Conservation (phyloP, 192 early-diverging fungal genomes). For the Chytriomyces confervae region DNA sequence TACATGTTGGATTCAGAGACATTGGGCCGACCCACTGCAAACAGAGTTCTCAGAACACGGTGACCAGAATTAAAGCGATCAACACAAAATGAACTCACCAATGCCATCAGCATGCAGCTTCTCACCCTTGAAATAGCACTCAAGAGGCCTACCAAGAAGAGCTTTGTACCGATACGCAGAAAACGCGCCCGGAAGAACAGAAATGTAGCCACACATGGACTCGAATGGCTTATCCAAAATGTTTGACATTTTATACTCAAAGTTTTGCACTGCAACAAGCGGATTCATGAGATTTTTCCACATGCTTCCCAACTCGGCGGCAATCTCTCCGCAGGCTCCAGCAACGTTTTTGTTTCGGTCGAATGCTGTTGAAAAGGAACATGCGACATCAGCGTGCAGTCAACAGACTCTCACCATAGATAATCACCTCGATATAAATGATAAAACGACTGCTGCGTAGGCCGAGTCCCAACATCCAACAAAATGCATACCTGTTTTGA, state of each 20-base stretch:
- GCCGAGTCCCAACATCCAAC: slow-evolving; percentile 78
- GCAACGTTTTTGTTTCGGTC: slow-evolving; percentile 74
- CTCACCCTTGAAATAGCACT: slow-evolving; percentile 73
- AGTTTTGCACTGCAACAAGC: slow-evolving; percentile 79
- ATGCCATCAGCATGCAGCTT: slow-evolving; percentile 43
- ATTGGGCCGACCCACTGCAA: slow-evolving; percentile 52
- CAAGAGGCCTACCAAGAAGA: slow-evolving; percentile 69
- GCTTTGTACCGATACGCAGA: slow-evolving; percentile 82
- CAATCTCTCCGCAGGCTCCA: slow-evolving; percentile 83
- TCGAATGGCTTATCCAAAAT: slow-evolving; percentile 87
- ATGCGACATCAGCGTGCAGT: neutral
- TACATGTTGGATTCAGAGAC: slow-evolving; percentile 53
- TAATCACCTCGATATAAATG: slow-evolving; percentile 66
- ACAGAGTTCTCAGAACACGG: slow-evolving; percentile 57
- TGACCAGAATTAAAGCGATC: slow-evolving; percentile 69
- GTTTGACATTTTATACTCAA: slow-evolving; percentile 89
- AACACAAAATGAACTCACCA: slow-evolving; percentile 36
- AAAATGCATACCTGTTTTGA: slow-evolving; percentile 47
- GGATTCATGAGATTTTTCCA: slow-evolving; percentile 71
- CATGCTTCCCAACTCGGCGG: slow-evolving; percentile 64
- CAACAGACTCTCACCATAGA: neutral
- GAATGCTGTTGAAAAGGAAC: slow-evolving; percentile 55
- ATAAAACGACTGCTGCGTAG: slow-evolving; percentile 70
- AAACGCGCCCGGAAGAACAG: slow-evolving; percentile 84
- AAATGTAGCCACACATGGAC: slow-evolving; percentile 91